Conservation (phyloP, 345 rosid species). For the Draba incana region DNA sequence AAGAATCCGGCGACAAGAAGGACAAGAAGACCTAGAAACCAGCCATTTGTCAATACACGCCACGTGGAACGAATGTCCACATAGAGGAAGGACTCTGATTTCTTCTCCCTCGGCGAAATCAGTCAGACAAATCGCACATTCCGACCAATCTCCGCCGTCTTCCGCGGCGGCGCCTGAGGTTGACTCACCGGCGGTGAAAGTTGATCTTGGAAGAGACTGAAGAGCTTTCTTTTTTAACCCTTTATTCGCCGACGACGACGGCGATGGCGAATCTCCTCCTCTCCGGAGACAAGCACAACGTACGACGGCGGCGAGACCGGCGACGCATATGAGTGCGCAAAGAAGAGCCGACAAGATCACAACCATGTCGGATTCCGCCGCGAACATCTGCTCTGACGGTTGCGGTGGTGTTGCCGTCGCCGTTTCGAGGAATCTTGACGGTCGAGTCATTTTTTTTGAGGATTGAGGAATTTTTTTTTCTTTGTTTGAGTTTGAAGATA, state of each 20-base stretch:
- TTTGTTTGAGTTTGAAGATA: slow-evolving; percentile 37
- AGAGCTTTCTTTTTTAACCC: slow-evolving; percentile 76
- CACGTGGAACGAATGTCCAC: slow-evolving; percentile 66
- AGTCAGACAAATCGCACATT: slow-evolving; percentile 61
- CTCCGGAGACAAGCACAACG: slow-evolving; percentile 67
- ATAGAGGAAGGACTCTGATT: slow-evolving; percentile 60
- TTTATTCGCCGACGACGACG: slow-evolving; percentile 50
- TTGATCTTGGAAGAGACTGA: slow-evolving; percentile 62
- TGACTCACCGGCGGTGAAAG: slow-evolving; percentile 45
- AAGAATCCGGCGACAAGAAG: slow-evolving; percentile 69
- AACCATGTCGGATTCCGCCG: slow-evolving; percentile 62
- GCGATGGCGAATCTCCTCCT: not conserved
- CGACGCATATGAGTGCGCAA: slow-evolving; percentile 71
- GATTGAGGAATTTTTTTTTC: not conserved
- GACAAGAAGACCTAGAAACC: slow-evolving; percentile 59
- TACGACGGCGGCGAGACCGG: slow-evolving; percentile 65
- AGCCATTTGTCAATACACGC: slow-evolving; percentile 72
- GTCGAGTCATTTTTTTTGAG: slow-evolving; percentile 43
- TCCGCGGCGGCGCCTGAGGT: slow-evolving; percentile 9
- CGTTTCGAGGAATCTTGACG: slow-evolving; percentile 40
- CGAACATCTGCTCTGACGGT: slow-evolving; percentile 32
- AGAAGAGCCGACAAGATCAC: slow-evolving; percentile 69
- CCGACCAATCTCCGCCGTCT: slow-evolving; percentile 32
- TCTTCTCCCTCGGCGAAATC: slow-evolving; percentile 62
- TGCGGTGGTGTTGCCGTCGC: slow-evolving; percentile 50